Conservation (phyloP, 768 basidiomycete species). For the Rhodotorula kratochvilovae region DNA sequence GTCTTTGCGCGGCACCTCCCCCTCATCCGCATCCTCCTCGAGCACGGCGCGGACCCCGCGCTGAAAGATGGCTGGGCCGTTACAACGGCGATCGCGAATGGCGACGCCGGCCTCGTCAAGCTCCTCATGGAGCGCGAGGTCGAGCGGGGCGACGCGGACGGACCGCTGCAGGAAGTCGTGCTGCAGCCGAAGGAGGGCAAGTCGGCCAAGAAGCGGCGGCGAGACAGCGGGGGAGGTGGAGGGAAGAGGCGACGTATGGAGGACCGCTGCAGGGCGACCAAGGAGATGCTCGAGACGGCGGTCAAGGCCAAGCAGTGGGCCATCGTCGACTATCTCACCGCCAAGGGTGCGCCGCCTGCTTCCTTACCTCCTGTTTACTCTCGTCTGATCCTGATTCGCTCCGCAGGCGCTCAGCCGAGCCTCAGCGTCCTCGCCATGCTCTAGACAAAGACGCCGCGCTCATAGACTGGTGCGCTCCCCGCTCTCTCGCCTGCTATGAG, state of each 20-base stretch:
- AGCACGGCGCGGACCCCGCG: conserved; percentile 65
- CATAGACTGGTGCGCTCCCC: no score
- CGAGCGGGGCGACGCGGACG: conserved; percentile 31
- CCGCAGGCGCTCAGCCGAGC: conserved; percentile 7
- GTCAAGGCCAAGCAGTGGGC: conserved; percentile 63
- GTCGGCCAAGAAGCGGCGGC: conserved; percentile 35
- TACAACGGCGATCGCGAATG: conserved; percentile 66
- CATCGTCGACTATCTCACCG: conserved; percentile 65
- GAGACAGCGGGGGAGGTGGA: conserved; percentile 4
- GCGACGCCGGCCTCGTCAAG: conserved; percentile 60
- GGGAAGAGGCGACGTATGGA: conserved; percentile 52
- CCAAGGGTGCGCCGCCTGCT: conserved; percentile 48
- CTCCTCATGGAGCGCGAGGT: conserved; percentile 65
- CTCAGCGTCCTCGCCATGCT: conserved; percentile 13
- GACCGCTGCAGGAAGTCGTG: conserved; percentile 27
- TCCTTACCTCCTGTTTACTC: no score
- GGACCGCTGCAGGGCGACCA: conserved; percentile 29
- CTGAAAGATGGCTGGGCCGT: conserved; percentile 64
- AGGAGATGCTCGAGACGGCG: conserved; percentile 61
- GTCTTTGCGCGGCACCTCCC: conserved; percentile 62
- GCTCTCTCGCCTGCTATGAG: no score
- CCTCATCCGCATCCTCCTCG: conserved; percentile 67
- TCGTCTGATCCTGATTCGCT: background rate
- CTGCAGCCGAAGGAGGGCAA: background rate
- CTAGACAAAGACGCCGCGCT: background rate